Base-by-base conservation (phyloP, 2,329 filamentous ascomycete species). In the Aureobasidium sp. region DNA sequence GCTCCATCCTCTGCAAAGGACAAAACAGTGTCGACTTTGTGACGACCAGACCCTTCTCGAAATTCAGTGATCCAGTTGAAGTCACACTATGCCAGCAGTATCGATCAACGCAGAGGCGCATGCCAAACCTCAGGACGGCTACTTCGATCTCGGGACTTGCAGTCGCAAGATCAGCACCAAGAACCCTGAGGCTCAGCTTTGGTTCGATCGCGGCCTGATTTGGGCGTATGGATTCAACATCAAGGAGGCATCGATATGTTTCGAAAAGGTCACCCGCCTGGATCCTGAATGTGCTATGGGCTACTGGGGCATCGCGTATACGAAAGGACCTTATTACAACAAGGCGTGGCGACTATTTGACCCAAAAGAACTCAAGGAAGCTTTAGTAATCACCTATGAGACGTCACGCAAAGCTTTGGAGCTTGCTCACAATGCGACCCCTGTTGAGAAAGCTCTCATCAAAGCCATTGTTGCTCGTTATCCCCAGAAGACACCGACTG, bases 201-300 rank as follows among this genome's bases (percentile, higher is more conserved):
- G 88, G 88, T 90, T 89, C 70, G 79, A 87, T 70, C 83, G 87
- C 5, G 88, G 87, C 3, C 75, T 91, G n/a, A 78, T 86, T 25
- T 91, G 88, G 88, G 81, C 79, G 48, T 91, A 88, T 71, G 86
- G 78, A 27, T 92, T 92, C 77, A 90, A 91, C 69, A 88, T 91
- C 69, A 86, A 87, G 66, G 88, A 91, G 71, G 82, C 87, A 0
- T 81, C 79, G 4, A 75, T 74, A 47, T 90, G 87, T 73, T 90
- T 89, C 68, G 76, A 85, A 67, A 75, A 77, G 8, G 85, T 84
- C n/a, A 79, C 84, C 34, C 70, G 72, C 1, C 70, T 76, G 49
- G 87, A 90, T 65, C 65, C 75, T 0, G 66, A 71, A 1, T 88
- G 83, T 63, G 79, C 81, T 34, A 84, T 89, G 78, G 86, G 84